Conservation (phyloP, 179 eudicot species). For the Spergularia azorica region DNA sequence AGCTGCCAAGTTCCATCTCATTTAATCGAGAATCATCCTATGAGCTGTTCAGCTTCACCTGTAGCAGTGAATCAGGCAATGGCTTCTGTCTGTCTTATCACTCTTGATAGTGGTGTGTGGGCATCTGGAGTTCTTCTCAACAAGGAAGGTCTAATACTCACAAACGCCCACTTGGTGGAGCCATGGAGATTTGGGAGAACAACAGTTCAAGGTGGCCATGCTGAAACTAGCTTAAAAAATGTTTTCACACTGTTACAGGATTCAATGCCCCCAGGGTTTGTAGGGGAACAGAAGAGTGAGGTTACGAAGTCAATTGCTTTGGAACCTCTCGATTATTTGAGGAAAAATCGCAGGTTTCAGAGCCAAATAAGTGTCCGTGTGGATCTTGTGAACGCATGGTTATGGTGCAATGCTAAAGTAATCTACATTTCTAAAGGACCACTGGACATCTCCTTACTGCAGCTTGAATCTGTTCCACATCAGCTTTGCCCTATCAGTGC, state of each 20-base stretch:
- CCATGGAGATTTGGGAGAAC: slow-evolving; percentile 89
- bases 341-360: slow-evolving; percentile 22
- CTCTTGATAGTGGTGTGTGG: slow-evolving; percentile 82
- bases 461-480: slow-evolving; percentile 70
- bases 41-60: slow-evolving; percentile 25
- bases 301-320: slow-evolving; percentile 26
- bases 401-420: slow-evolving; percentile 80
- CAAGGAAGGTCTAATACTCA: slow-evolving; percentile 76
- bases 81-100: slow-evolving; percentile 78
- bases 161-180: slow-evolving; percentile 96
- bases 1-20: slow-evolving; percentile 20
- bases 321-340: slow-evolving; percentile 31
- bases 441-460: slow-evolving; percentile 75
- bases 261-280: slow-evolving; percentile 17
- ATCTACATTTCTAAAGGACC: slow-evolving; percentile 85
- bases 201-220: slow-evolving; percentile 37
- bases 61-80: slow-evolving; percentile 60
- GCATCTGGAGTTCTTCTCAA: slow-evolving; percentile 94
- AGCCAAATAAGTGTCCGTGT: slow-evolving; percentile 69
- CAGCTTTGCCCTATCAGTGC: slow-evolving; percentile 58
- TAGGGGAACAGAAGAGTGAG: slow-evolving; percentile 21
- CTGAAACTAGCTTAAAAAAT: slow-evolving; percentile 36
- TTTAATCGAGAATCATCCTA: slow-evolving; percentile 31
- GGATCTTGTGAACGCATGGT: slow-evolving; percentile 65
- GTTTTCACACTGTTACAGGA: slow-evolving; percentile 30